These are phyloP conservation scores for Claviceps maximensis DNA, from an alignment of 2,329 filamentous ascomycete species.

Conservation along the genomic window DNA sequence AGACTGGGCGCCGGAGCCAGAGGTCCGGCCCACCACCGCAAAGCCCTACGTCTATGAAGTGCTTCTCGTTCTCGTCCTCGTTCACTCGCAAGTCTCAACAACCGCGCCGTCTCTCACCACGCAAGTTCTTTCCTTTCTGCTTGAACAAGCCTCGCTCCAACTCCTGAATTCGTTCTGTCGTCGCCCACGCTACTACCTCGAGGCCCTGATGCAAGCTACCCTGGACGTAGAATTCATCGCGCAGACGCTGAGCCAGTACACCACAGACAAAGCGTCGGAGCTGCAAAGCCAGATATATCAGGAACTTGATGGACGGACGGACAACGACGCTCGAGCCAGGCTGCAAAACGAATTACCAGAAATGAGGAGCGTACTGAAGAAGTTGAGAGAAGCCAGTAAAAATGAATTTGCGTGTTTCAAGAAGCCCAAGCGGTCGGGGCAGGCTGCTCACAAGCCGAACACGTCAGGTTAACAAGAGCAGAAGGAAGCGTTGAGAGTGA, in stretches of 20 bases:
- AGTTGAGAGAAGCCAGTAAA: slow-evolving; percentile 64
- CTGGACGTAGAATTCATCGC: slow-evolving; percentile 94
- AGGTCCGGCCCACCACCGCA: slow-evolving; percentile 55
- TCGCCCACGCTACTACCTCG: slow-evolving; percentile 56
- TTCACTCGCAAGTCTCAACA: slow-evolving; percentile 81
- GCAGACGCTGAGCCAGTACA: slow-evolving; percentile 83
- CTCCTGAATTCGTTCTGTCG: slow-evolving; percentile 70
- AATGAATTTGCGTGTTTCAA: slow-evolving; percentile 82
- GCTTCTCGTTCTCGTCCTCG: slow-evolving; percentile 72
- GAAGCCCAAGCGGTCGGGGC: slow-evolving; percentile 39
- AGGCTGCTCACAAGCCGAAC: slow-evolving; percentile 19
- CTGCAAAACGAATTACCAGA: slow-evolving; percentile 81
- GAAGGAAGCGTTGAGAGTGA: neutral
- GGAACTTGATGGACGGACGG: slow-evolving; percentile 77
- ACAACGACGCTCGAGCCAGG: slow-evolving; percentile 66
- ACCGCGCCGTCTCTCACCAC: slow-evolving; percentile 63
- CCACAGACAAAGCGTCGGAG: slow-evolving; percentile 66
- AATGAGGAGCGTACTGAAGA: slow-evolving; percentile 79
- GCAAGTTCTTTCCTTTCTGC: slow-evolving; percentile 72
- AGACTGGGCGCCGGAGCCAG: slow-evolving; percentile 52
- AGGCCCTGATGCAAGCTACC: slow-evolving; percentile 88
- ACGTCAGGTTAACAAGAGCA: slow-evolving; percentile 10
- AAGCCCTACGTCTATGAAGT: slow-evolving; percentile 82
- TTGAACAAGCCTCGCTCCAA: slow-evolving; percentile 67
- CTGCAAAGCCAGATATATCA: slow-evolving; percentile 85